Base-by-base conservation (phyloP, 176 grass and related monocot genomes). In the Chloris gayana region DNA sequence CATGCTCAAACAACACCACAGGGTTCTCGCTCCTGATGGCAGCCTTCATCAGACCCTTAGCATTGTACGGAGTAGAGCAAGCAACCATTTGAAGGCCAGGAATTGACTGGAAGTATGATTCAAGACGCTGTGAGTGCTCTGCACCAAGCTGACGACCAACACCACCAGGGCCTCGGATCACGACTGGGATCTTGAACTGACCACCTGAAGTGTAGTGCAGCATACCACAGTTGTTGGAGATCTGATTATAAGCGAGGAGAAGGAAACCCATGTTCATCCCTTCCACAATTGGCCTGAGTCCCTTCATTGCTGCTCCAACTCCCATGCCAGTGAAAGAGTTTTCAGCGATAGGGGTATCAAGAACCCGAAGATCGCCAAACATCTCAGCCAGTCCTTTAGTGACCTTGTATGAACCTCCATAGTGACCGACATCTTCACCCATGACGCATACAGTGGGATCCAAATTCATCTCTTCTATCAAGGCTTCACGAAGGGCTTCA, bases 241-340 rank as follows among this genome's bases (percentile, higher is more conserved):
- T 98, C 76, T 98, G 95, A 60, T 95, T 98, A 79, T 89, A 95
- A 0, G 95, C 92, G 9, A 95, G 88, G 69, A 95, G 92, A 25
- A 98, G 90, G 82, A 98, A 98, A 39, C 95, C 95, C 95, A 98
- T 98, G 86, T 95, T 98, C 90, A 93, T 98, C 42, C 92, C 95
- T 83, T 98, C 95, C 3, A 98, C 82, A 25, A 98, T 56, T 1
- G 90, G 88, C 62, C 90, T 90, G 5, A 95, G 88, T 19, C 92
- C 95, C 26, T 83, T 95, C 92, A 91, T 98, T 34, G 95, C 92
- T 87, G 92, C 86, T 56, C 95, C 95, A 46, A 95, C 69, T 62
- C 90, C 95, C 95, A 93, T 95, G 19, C 95, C 88, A 0, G 92
- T 86, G 71, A 98, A 95, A 78, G 92, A 95, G 50, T 95, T 93